Evolutionary conservation across 169 alveolate species (phyloP).

Genomic region (Eimeria sp.): DNA sequence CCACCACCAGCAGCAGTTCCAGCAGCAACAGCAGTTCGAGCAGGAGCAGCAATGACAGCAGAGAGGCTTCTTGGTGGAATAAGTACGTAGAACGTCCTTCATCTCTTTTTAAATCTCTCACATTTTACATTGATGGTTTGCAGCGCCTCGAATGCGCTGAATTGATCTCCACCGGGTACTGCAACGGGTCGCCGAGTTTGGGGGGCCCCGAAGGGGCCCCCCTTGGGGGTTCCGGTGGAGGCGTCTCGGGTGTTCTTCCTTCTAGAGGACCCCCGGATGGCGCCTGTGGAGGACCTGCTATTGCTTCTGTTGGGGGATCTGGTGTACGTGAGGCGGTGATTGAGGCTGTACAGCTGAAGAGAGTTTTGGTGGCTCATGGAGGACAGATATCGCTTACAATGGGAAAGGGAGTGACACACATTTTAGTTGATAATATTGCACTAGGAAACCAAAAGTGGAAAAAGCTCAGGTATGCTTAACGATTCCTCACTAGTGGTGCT

Average conservation of each 20-base stretch:
- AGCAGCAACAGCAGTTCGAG: conserved; percentile 3
- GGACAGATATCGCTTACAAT: not conserved
- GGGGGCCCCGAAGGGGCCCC: not conserved
- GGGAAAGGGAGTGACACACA: conserved; percentile 76
- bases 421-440: conserved; percentile 77
- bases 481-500: not conserved
- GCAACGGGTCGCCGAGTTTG: not conserved
- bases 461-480: conserved; percentile 17
- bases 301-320: too few species aligned
- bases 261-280: not conserved
- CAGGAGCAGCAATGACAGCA: conserved; percentile 3
- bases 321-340: not conserved
- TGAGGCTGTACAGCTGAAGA: conserved; percentile 47
- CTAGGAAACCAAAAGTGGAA: conserved; percentile 83
- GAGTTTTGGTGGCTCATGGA: conserved; percentile 41
- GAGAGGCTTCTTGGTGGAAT: conserved; percentile 26
- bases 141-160: conserved; percentile 31
- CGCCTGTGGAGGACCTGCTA: too few species aligned
- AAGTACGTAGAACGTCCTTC: not conserved
- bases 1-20: conserved; percentile 21
- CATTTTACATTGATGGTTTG: conserved; percentile 16
- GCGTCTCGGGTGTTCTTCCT: not conserved
- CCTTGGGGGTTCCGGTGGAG: not conserved
- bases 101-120: conserved; percentile 4
- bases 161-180: not conserved